Evolutionary conservation across 148 eudicot species (phyloP).

Genomic region (Limonium bicolor): DNA sequence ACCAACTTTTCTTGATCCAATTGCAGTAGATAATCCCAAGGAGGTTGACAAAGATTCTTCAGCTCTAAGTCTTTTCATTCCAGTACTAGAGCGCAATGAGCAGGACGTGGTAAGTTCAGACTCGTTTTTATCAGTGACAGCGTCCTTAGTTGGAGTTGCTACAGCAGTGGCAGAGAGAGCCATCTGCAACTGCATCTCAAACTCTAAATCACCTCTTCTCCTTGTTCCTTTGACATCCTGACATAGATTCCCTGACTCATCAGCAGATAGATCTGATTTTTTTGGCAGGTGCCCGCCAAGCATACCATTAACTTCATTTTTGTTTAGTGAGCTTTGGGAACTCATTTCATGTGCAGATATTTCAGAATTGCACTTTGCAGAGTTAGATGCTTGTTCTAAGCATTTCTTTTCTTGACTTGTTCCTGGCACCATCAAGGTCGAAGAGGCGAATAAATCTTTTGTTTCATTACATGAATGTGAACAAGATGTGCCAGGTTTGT

Average conservation of each 20-base stretch:
- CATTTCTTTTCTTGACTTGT: constrained; percentile 21
- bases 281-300: no score
- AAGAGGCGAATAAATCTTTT: constrained; percentile 47
- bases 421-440: constrained; percentile 74
- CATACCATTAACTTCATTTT: no score
- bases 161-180: constrained; percentile 67
- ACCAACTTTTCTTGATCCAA: constrained; percentile 79
- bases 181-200: constrained; percentile 87
- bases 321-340: constrained; percentile 10
- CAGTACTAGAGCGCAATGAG: constrained; percentile 15
- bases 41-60: constrained; percentile 36
- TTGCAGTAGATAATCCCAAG: constrained; percentile 63
- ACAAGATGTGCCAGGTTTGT: constrained; percentile 19
- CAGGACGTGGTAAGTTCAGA: constrained; percentile 12
- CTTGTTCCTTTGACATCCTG: constrained; percentile 21
- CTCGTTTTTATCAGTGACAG: no score
- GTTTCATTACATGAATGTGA: constrained; percentile 14
- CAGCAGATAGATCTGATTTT: constrained; percentile 14
- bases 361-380: no score
- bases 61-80: constrained; percentile 29
- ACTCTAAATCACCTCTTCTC: constrained; percentile 87
- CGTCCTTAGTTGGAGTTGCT: constrained; percentile 11
- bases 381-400: no score
- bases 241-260: constrained; percentile 8
- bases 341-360: no score